Conservation (phyloP, 495 filamentous ascomycete species). For the Neurospora sp. region DNA sequence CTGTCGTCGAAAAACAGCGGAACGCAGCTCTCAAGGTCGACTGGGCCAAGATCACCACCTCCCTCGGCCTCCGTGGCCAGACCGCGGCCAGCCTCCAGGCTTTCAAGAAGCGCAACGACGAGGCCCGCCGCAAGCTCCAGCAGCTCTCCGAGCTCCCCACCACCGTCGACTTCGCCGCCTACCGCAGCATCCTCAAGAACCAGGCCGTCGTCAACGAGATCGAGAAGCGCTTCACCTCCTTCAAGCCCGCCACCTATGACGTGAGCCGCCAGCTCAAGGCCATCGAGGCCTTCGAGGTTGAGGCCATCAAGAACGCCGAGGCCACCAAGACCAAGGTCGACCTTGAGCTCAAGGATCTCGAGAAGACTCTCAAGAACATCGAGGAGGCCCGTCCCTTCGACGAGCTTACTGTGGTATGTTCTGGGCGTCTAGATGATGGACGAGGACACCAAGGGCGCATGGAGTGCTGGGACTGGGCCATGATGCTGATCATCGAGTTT, state of each 20-base stretch:
- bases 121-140: conserved; percentile 86
- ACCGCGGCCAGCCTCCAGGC: conserved; percentile 80
- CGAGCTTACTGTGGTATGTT: conserved; percentile 87
- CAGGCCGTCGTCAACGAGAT: conserved; percentile 87
- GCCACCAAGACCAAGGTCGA: conserved; percentile 93
- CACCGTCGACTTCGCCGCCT: conserved; percentile 83
- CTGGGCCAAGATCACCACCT: conserved; percentile 84
- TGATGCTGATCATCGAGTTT: conserved; percentile 10
- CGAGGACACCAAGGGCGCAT: background rate
- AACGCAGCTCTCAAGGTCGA: conserved; percentile 99
- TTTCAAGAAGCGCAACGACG: conserved; percentile 99
- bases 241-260: conserved; percentile 89
- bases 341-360: conserved; percentile 78
- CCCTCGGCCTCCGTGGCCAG: conserved; percentile 90
- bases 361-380: conserved; percentile 93
- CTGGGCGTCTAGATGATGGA: background rate
- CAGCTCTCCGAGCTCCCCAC: conserved; percentile 68
- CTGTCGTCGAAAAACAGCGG: conserved; percentile 49
- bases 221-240: conserved; percentile 81
- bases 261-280: conserved; percentile 86
- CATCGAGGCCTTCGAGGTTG: conserved; percentile 93
- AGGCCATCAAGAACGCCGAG: conserved; percentile 93
- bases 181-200: conserved; percentile 91
- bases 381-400: conserved; percentile 94
- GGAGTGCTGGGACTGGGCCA: background rate